These are phyloP conservation scores for Exophiala lecanii-corni DNA, from an alignment of 2,329 filamentous ascomycete species.

Conservation along the genomic window DNA sequence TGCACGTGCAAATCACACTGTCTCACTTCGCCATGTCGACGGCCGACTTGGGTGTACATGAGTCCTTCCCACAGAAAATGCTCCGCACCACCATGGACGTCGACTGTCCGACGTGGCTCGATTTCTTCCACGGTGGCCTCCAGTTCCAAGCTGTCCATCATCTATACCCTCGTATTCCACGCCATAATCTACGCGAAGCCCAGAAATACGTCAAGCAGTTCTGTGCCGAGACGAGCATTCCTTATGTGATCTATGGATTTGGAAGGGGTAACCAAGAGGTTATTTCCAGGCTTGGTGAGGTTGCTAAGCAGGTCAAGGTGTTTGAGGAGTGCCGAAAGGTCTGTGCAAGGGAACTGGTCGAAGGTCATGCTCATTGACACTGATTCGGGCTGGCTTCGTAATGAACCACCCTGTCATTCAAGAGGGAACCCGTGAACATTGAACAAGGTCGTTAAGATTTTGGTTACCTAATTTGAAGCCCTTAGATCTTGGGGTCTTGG, in stretches of 20 bases:
- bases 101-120: slow-evolving; percentile 80
- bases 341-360: slow-evolving; percentile 23
- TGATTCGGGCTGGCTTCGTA: neutral
- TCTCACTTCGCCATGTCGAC: slow-evolving; percentile 95
- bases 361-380: slow-evolving; percentile 12
- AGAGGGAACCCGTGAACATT: no score
- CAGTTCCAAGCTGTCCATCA: slow-evolving; percentile 91
- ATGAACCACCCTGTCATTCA: no score
- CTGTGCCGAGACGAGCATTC: slow-evolving; percentile 74
- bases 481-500: no score
- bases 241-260: slow-evolving; percentile 82
- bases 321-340: slow-evolving; percentile 66
- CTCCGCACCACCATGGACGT: slow-evolving; percentile 91
- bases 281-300: slow-evolving; percentile 69
- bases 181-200: slow-evolving; percentile 73
- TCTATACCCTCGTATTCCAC: slow-evolving; percentile 74
- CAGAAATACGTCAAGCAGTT: slow-evolving; percentile 76
- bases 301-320: slow-evolving; percentile 73
- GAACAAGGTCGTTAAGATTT: no score
- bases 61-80: slow-evolving; percentile 88
- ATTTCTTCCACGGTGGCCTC: slow-evolving; percentile 82
- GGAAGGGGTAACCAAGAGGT: slow-evolving; percentile 78
- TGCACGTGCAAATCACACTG: slow-evolving; percentile 86
- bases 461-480: no score
- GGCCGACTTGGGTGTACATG: slow-evolving; percentile 72